Base-by-base conservation (phyloP, 441 rosid species). In the Manihot esculenta region DNA sequence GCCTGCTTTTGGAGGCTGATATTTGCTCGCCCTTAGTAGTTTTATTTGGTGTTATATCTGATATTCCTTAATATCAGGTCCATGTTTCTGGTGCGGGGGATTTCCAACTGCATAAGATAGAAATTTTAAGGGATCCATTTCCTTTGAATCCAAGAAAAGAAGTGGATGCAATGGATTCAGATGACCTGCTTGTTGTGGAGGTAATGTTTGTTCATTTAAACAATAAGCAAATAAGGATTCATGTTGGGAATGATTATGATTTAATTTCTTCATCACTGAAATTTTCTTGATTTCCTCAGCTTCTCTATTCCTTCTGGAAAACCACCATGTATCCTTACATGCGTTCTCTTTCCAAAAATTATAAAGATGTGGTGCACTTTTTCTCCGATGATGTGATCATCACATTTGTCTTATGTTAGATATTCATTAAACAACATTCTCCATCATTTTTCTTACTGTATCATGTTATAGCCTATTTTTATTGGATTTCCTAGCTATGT, bases 61-160 rank as follows among this genome's bases (percentile, higher is more conserved):
- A 44, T 62, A 53, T 73, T 73, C 55, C 44, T 77, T 49, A 58
- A 42, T 17, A 33, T 71, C 78, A 94, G 99, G 90, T 94, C 69
- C 98, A 94, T 65, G 84, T 94, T 64, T 82, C 98, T 77, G 96
- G 96, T 68, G 89, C 83, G n/a, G 99, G 99, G 54, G 98, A 94
- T 82, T 94, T 90, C 72, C 99, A 90, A 73, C 75, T 92, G 77
- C 72, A 83, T 66, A 89, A 89, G 83, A 77, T 94, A 78, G 98
- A 94, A 78, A 70, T 88, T 70, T 68, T 94, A 62, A 92, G 84
- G 72, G 99, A 94, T 77, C 98, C 93, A 21, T 77, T 70, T 79
- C 97, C 92, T 72, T 57, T 90, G 74, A 84, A 82, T 76, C 79
- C 83, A 47, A 87, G 92, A 79, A 94, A 86, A 82, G 85, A 82